Conservation (phyloP, 345 rosid species). For the Sisymbrium altissimum region DNA sequence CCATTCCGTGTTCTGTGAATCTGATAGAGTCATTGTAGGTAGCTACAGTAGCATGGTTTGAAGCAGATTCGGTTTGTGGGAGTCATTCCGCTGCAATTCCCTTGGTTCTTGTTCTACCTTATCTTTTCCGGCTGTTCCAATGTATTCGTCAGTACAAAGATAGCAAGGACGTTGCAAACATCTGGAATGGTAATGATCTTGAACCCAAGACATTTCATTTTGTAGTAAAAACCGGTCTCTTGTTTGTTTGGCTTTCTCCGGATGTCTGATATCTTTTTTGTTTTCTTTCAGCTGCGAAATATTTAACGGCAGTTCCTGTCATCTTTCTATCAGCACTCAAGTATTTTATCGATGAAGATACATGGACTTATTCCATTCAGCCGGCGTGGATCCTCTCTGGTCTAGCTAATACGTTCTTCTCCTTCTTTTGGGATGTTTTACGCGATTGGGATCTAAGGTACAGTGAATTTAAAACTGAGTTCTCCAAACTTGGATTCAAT, state of each 20-base stretch:
- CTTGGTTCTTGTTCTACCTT: slow-evolving; percentile 90
- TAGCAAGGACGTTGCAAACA: slow-evolving; percentile 66
- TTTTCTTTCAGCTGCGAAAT: slow-evolving; percentile 71
- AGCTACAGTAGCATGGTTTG: slow-evolving; percentile 99
- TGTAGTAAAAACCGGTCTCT: background rate
- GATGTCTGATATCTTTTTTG: slow-evolving; percentile 5
- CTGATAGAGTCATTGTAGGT: slow-evolving; percentile 52
- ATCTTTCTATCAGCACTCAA: slow-evolving; percentile 95
- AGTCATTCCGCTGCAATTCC: slow-evolving; percentile 93
- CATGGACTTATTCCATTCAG: slow-evolving; percentile 75
- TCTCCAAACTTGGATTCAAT: slow-evolving; percentile 1
- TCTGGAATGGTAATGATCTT: slow-evolving; percentile 62
- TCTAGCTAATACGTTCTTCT: slow-evolving; percentile 76
- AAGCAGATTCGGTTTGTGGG: slow-evolving; percentile 97
- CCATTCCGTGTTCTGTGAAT: slow-evolving; percentile 5
- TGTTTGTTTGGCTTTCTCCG: background rate
- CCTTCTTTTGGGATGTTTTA: slow-evolving; percentile 94
- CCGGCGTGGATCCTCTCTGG: slow-evolving; percentile 90
- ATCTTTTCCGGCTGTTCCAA: slow-evolving; percentile 82
- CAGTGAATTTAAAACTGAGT: slow-evolving; percentile 3
- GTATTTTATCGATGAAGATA: slow-evolving; percentile 68
- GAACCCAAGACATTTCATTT: background rate
- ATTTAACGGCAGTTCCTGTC: slow-evolving; percentile 89
- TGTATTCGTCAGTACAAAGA: slow-evolving; percentile 94
- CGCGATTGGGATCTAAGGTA: slow-evolving; percentile 99